Conservation (phyloP, 495 filamentous ascomycete genomes). For the Aspergillus avenaceus region DNA sequence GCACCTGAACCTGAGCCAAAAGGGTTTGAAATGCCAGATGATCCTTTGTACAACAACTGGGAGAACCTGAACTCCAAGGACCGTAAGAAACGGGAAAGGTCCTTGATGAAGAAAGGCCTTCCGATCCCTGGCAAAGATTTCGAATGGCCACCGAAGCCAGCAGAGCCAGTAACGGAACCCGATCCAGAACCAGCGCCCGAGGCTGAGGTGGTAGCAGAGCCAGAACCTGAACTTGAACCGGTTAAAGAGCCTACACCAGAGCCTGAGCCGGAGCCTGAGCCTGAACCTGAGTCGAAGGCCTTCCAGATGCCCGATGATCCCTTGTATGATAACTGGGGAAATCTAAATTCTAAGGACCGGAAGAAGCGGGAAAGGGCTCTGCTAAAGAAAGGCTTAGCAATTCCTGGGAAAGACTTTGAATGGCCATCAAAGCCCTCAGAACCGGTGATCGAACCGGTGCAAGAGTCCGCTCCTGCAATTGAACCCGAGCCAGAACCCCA, state of each 20-base stretch:
- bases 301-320: constrained; percentile 33
- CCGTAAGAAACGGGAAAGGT: too few relatives aligned
- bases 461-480: constrained; percentile 6
- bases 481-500: constrained; percentile 10
- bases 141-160: constrained; percentile 20
- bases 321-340: constrained; percentile 34
- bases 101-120: too few relatives aligned
- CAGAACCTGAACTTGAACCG: constrained; percentile 13
- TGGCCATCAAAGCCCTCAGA: constrained; percentile 21
- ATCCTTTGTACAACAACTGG: constrained; percentile 16
- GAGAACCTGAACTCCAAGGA: constrained; percentile 23
- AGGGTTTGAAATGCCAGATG: too few relatives aligned
- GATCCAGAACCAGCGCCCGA: constrained; percentile 7
- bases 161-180: too few relatives aligned
- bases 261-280: constrained; percentile 24
- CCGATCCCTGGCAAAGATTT: constrained; percentile 25
- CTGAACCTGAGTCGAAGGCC: constrained; percentile 26
- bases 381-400: constrained; percentile 30
- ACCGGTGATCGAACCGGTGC: constrained; percentile 14
- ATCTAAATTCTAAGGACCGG: constrained; percentile 34
- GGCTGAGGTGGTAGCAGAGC: too few relatives aligned
- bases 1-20: constrained; percentile 29
- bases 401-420: constrained; percentile 34
- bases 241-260: constrained; percentile 22
- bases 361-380: constrained; percentile 37